phyloP scores from a whole-genome alignment of 2,329 filamentous ascomycete species.

The Trichoderma pleuroti region DNA sequence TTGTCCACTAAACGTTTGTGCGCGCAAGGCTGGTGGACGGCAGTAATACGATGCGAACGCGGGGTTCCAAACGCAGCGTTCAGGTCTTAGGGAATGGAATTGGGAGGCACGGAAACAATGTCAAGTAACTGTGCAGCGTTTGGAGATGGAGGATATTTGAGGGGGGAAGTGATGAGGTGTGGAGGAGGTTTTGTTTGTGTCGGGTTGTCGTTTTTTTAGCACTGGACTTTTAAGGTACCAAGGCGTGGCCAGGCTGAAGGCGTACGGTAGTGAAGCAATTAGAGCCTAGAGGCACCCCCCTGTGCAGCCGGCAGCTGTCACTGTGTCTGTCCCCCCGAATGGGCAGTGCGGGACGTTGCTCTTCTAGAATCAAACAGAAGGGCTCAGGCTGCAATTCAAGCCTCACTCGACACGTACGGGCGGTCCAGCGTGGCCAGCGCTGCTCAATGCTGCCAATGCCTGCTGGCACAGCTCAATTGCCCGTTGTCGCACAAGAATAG shows the following conservation, averaged over 20 bases:
- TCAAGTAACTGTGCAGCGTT: not conserved
- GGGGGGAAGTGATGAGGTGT: not conserved
- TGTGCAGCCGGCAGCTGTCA: conserved; percentile 14
- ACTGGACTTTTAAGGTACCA: conserved; percentile 15
- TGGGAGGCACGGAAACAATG: not conserved
- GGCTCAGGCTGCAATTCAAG: conserved; percentile 8
- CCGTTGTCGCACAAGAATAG: not conserved
- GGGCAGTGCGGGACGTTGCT: not conserved
- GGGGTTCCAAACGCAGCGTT: conserved; percentile 1
- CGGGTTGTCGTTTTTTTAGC: conserved; percentile 16
- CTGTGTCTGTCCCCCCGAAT: not conserved
- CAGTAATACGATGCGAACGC: not conserved
- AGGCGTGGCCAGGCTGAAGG: conserved; percentile 17
- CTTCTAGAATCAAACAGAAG: conserved; percentile 20
- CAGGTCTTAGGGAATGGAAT: not conserved
- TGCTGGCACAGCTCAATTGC: not conserved
- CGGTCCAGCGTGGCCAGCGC: not conserved
- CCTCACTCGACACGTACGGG: not conserved
- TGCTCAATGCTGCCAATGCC: not conserved
- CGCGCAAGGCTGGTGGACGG: not conserved
- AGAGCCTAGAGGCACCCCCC: conserved; percentile 19
- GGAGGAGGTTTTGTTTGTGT: conserved; percentile 19
- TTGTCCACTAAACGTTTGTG: conserved; percentile 4
- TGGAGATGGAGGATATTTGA: not conserved
- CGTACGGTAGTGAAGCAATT: conserved; percentile 13